Base-by-base conservation (phyloP, 2,329 filamentous ascomycete genomes). In the Fusarium brevicatenulatum region DNA sequence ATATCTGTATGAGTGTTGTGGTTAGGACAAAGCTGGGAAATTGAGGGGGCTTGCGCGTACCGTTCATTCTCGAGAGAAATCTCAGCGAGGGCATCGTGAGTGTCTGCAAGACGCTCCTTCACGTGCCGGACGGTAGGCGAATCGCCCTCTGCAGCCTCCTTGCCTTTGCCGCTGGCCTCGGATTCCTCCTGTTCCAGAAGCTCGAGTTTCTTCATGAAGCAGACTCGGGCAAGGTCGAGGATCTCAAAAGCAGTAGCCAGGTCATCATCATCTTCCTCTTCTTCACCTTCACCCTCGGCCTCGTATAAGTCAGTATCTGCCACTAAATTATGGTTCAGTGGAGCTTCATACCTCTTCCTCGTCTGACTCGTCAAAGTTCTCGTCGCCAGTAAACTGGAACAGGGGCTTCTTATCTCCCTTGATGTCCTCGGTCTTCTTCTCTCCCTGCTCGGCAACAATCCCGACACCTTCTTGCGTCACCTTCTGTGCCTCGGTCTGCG, bases 1-100 rank as follows among this genome's bases (percentile, higher is more conserved):
- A 80, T 97, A 99, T 77, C 90, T 91, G 72, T 16, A 59, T 52
- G 57, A 70, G 59, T 72, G 60, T 58, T 63, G 58, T 40, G 23
- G 19, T 47, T 32, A 63, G 43, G 43, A 42, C 28, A 61, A 34
- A 12, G 34, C 63, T 56, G 54, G 21, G 36, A 40, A 32, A n/a
- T 49, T 43, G 34, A 47, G 12, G 19, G 23, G 23, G 44, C 12
- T 46, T 56, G 23, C 47, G 70, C 81, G 67, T 83, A 91, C 85
- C 93, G 91, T 83, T 98, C 96, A 76, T 96, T 97, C 84, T 99
- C 96, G 34, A 99, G 87, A n/a, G 93, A 97, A 70, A 99, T 98
- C 83, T 99, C 96, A 15, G 95, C 93, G 70, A 98, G 92, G 63
- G 97, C 89, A 80, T 98, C 95, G 81, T 98, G 94, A 13, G 94